Conservation (phyloP, 2,329 filamentous ascomycete species). For the Metarhizium rileyi region DNA sequence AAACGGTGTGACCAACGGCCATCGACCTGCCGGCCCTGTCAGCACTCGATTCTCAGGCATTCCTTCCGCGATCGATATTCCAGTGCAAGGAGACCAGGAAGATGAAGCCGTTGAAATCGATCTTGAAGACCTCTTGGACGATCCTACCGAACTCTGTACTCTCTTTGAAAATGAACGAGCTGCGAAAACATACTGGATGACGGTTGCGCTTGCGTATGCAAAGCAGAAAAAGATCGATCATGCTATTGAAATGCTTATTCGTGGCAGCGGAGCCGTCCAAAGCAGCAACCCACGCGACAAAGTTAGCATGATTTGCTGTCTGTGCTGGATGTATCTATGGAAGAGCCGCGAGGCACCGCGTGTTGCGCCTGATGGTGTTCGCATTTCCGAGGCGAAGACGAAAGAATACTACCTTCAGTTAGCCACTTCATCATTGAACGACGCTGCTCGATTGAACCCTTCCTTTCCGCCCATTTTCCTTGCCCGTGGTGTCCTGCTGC, state of each 20-base stretch:
- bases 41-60: slow-evolving; percentile 56
- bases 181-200: slow-evolving; percentile 91
- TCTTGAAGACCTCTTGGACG: slow-evolving; percentile 81
- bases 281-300: slow-evolving; percentile 69
- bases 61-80: slow-evolving; percentile 55
- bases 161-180: slow-evolving; percentile 91
- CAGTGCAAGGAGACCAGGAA: slow-evolving; percentile 53
- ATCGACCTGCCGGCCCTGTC: slow-evolving; percentile 23
- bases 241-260: slow-evolving; percentile 62
- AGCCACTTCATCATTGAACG: slow-evolving; percentile 87
- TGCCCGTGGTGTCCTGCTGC: slow-evolving; percentile 78
- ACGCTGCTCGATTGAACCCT: slow-evolving; percentile 88
- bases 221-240: slow-evolving; percentile 92
- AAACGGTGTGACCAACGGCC: slow-evolving; percentile 34
- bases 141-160: slow-evolving; percentile 89
- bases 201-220: slow-evolving; percentile 91
- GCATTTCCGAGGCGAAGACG: slow-evolving; percentile 66
- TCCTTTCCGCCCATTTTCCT: slow-evolving; percentile 86
- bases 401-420: slow-evolving; percentile 89
- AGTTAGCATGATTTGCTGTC: slow-evolving; percentile 70
- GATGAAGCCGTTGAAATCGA: slow-evolving; percentile 84
- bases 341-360: slow-evolving; percentile 74
- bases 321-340: slow-evolving; percentile 86
- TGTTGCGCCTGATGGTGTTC: slow-evolving; percentile 50
- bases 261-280: slow-evolving; percentile 63